Conservation (phyloP, 2,329 filamentous ascomycete species). For the Zelopaecilomyces penicillatus region DNA sequence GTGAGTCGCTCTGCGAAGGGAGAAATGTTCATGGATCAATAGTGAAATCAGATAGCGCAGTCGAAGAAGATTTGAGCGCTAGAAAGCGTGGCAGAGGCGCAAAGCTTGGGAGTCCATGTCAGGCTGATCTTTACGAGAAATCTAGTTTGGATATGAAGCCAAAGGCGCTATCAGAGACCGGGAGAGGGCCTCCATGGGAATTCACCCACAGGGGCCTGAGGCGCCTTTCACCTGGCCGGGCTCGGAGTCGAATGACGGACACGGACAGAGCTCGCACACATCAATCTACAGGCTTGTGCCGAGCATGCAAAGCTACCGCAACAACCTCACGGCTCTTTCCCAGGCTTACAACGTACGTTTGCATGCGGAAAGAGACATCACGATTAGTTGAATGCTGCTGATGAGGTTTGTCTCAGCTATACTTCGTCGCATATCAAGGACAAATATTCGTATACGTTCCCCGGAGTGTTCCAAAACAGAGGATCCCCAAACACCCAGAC, state of each 20-base stretch:
- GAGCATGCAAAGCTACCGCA: constrained; percentile 33
- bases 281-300: constrained; percentile 24
- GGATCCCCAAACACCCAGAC: constrained; percentile 39
- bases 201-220: constrained; percentile 16
- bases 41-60: no score
- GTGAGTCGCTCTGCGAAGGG: constrained; percentile 17
- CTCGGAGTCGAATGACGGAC: constrained; percentile 14
- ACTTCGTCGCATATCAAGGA: constrained; percentile 51
- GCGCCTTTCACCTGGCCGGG: constrained; percentile 22
- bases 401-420: constrained; percentile 34
- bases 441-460: constrained; percentile 50
- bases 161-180: constrained; percentile 25
- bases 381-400: background rate
- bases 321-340: constrained; percentile 51
- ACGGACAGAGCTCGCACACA: constrained; percentile 7
- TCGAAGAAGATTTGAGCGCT: no score
- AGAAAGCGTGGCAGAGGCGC: no score
- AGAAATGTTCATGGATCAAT: no score
- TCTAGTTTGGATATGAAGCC: constrained; percentile 29
- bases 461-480: constrained; percentile 36
- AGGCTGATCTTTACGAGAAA: no score
- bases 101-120: no score
- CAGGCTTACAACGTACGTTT: constrained; percentile 44
- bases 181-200: constrained; percentile 21
- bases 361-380: no score